Percentiles rank a stretch among this genome's conserved stretches.
These are phyloP conservation scores for Castanea sativa DNA, from an alignment of 306 rosid species.

Conservation along the genomic window DNA sequence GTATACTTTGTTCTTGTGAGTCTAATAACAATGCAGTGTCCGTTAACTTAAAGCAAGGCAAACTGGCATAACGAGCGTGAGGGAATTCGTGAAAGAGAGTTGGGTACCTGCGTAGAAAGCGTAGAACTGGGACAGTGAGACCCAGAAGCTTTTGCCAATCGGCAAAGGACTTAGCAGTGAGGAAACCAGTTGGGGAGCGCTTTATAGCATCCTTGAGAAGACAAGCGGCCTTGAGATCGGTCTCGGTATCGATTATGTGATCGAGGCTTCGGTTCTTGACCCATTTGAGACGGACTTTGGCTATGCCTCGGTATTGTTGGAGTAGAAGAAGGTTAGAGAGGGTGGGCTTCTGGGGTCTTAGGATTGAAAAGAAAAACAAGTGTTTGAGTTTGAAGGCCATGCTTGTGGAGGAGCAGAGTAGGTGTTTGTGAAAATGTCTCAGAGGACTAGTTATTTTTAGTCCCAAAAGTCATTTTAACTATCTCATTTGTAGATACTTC, in stretches of 20 bases:
- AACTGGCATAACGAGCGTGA: constrained; percentile 64
- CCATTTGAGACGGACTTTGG: constrained; percentile 86
- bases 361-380: constrained; percentile 7
- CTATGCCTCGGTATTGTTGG: constrained; percentile 65
- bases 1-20: constrained; percentile 57
- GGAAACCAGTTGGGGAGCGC: constrained; percentile 76
- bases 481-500: too few species aligned
- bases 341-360: constrained; percentile 22
- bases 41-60: constrained; percentile 73
- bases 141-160: constrained; percentile 92
- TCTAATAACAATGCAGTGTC: constrained; percentile 64
- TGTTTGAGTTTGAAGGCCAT: constrained; percentile 24
- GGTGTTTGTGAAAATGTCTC: neutral
- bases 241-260: constrained; percentile 81
- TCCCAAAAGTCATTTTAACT: too few species aligned
- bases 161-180: constrained; percentile 64
- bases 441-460: neutral
- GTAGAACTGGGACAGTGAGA: constrained; percentile 85
- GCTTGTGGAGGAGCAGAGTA: neutral
- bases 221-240: constrained; percentile 80
- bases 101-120: constrained; percentile 88
- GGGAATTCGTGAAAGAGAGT: constrained; percentile 83
- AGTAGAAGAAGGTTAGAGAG: neutral
- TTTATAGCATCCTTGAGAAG: constrained; percentile 86
- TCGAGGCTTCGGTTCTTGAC: constrained; percentile 78